Evolutionary conservation across 2,329 filamentous ascomycete species (phyloP).

Genomic region (Capronia coronata): DNA sequence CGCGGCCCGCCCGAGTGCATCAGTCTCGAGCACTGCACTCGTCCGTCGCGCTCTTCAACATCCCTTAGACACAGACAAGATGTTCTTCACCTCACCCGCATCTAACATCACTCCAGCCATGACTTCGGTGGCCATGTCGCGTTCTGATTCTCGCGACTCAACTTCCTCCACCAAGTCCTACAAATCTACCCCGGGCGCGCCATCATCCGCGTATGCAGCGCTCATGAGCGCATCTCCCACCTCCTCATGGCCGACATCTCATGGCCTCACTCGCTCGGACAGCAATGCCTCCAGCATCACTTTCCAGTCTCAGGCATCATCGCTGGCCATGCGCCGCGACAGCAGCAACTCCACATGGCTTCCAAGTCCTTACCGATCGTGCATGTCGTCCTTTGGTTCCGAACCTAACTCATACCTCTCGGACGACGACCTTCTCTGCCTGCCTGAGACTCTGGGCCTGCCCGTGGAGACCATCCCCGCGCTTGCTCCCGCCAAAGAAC

Average conservation of each 20-base stretch:
- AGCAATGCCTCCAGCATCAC: conserved; percentile 17
- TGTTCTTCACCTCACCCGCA: conserved; percentile 27
- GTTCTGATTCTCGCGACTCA: conserved; percentile 28
- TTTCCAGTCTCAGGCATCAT: conserved; percentile 10
- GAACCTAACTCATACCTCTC: conserved; percentile 27
- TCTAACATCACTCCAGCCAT: conserved; percentile 27
- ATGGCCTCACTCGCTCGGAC: conserved; percentile 14
- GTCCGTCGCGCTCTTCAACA: conserved; percentile 10
- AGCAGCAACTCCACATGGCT: conserved; percentile 27
- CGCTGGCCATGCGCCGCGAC: conserved; percentile 24
- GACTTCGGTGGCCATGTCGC: conserved; percentile 28
- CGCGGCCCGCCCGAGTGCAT: conserved; percentile 5
- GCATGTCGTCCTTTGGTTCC: conserved; percentile 24
- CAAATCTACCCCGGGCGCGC: conserved; percentile 15
- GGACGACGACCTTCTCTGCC: conserved; percentile 27
- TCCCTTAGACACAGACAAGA: conserved; percentile 11
- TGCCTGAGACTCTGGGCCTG: conserved; percentile 17
- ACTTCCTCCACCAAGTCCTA: conserved; percentile 17
- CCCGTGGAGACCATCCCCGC: conserved; percentile 26
- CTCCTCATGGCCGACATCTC: conserved; percentile 19
- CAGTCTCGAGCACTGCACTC: conserved; percentile 3
- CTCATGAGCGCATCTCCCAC: conserved; percentile 24
- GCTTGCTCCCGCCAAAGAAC: conserved; percentile 22
- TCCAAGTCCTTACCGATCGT: conserved; percentile 27
- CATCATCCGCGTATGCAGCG: conserved; percentile 20